A percentile compares a stretch with the other conserved stretches of the same genome.
Evolutionary conservation across 2,329 filamentous ascomycete genomes (phyloP).

Genomic region (Aspergillus arachidicola): DNA sequence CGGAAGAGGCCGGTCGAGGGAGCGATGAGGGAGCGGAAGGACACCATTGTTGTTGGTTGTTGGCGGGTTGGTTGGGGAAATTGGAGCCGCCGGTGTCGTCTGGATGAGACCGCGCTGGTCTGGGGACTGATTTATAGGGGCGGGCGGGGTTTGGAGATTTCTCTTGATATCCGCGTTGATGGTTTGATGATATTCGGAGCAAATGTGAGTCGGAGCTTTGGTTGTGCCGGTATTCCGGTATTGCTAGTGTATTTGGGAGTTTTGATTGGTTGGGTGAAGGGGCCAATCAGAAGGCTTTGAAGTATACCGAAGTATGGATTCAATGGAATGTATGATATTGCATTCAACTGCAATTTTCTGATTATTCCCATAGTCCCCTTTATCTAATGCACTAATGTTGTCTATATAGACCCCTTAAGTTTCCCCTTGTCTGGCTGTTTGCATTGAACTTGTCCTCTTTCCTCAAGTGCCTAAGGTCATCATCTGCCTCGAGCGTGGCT

Average conservation of each 20-base stretch:
- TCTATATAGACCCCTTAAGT: background rate
- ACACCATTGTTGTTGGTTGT: constrained; percentile 31
- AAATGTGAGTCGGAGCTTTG: constrained; percentile 33
- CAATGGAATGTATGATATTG: background rate
- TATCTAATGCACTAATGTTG: background rate
- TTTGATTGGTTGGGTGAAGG: constrained; percentile 10
- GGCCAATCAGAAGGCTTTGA: constrained; percentile 5
- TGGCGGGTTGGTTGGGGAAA: background rate
- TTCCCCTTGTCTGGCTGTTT: no score
- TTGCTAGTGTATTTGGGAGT: background rate
- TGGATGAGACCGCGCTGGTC: background rate
- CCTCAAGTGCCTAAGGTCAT: no score
- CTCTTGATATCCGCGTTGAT: background rate
- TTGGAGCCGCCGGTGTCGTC: background rate
- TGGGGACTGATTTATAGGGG: background rate
- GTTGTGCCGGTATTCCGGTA: constrained; percentile 28
- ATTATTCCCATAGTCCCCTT: background rate
- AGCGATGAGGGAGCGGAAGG: constrained; percentile 38
- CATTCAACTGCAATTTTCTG: background rate
- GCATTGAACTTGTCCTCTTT: no score
- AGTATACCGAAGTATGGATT: background rate
- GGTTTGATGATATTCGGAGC: constrained; percentile 24
- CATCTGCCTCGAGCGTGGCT: no score
- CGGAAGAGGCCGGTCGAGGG: constrained; percentile 35
- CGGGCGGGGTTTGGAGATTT: background rate